These are phyloP conservation scores for Zygosaccharomyces kombuchaensis DNA, from an alignment of 805 yeast genomes.

Conservation along the genomic window DNA sequence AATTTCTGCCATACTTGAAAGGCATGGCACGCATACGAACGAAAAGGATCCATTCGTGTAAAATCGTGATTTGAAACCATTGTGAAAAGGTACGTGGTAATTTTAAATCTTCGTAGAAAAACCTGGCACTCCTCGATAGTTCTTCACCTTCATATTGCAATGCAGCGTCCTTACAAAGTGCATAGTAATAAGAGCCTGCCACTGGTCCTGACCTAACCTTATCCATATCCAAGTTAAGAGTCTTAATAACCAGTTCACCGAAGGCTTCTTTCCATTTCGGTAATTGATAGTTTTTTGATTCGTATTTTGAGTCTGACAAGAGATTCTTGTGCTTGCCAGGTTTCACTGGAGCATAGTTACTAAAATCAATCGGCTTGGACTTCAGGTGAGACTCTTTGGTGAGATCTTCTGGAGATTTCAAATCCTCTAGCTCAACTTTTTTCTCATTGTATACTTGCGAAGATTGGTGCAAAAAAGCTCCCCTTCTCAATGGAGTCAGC, in stretches of 20 bases:
- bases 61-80: conserved; percentile 88
- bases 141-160: conserved; percentile 70
- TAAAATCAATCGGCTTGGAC: conserved; percentile 19
- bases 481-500: neutral
- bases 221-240: conserved; percentile 83
- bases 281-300: conserved; percentile 36
- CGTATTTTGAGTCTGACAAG: conserved; percentile 39
- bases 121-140: conserved; percentile 66
- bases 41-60: conserved; percentile 90
- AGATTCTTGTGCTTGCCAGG: conserved; percentile 34
- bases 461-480: conserved; percentile 6
- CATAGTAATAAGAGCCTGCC: conserved; percentile 85
- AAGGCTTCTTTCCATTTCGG: conserved; percentile 51
- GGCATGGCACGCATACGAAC: conserved; percentile 98
- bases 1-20: conserved; percentile 76
- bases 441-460: conserved; percentile 5
- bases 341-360: conserved; percentile 34
- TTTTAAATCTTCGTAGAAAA: conserved; percentile 79
- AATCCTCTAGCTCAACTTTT: conserved; percentile 1
- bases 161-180: conserved; percentile 82
- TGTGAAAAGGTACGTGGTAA: conserved; percentile 88
- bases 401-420: conserved; percentile 28
- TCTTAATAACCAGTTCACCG: conserved; percentile 59
- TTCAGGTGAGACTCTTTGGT: conserved; percentile 24
- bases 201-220: conserved; percentile 87